These are phyloP conservation scores for Neonectria ditissima DNA, from an alignment of 2,329 filamentous ascomycete genomes.

Conservation along the genomic window DNA sequence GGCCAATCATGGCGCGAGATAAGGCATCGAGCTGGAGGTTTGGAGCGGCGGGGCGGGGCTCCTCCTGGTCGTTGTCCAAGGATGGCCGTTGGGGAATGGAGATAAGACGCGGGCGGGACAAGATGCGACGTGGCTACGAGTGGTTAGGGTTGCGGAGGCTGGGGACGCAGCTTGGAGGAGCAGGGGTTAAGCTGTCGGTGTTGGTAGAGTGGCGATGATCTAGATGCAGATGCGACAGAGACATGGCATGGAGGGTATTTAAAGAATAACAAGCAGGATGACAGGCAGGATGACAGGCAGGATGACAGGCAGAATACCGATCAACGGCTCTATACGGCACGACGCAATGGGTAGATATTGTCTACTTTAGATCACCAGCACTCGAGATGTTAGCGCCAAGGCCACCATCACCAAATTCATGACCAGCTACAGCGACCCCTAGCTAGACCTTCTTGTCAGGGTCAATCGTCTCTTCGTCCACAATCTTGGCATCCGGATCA, in stretches of 20 bases:
- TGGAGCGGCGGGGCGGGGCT: constrained; percentile 21
- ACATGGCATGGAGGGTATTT: no score
- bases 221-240: no score
- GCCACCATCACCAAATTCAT: neutral
- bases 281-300: no score
- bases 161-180: no score
- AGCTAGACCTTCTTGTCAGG: constrained; percentile 19
- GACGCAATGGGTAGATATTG: no score
- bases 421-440: neutral
- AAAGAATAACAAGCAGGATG: no score
- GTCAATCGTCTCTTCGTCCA: constrained; percentile 14
- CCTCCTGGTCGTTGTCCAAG: constrained; percentile 4
- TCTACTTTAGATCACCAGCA: neutral
- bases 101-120: constrained; percentile 5
- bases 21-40: constrained; percentile 13
- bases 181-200: no score
- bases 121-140: constrained; percentile 12
- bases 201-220: no score
- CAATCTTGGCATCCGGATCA: neutral
- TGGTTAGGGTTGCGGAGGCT: neutral
- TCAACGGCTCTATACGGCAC: no score
- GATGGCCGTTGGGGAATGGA: neutral
- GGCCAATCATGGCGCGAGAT: constrained; percentile 20
- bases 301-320: no score
- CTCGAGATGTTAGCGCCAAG: neutral